Evolutionary conservation across 345 rosid species (phyloP), one percentile per base, ranked within the genome.

Genomic region (Moricandia moricandioides): DNA sequence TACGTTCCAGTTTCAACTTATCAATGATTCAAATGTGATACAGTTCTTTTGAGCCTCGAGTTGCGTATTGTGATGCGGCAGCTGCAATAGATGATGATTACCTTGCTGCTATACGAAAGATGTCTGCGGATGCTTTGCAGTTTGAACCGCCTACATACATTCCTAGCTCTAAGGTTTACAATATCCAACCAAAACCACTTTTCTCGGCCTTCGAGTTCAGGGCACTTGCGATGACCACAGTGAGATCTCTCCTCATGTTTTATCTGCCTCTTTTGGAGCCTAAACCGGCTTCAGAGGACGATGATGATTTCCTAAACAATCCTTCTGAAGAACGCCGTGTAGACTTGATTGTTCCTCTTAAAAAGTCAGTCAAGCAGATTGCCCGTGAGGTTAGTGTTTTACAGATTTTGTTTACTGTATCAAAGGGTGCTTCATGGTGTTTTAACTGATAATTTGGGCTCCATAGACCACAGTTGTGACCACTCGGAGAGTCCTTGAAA

Each of bases 251-350:
- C 69, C 72, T 96, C 54, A 64, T 86, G 83, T 90, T 73, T 81
- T 92, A 91, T 87, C 82, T 96, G 86, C 98, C 99, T 64, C 88
- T 96, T 62, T 40, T 96, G 90, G 98, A 96, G 88, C 91, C 96
- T 83, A 76, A 79, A 57, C 21, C 58, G 9, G 77, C 54, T 43
- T 34, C 65, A 7, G 98, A 85, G 59, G 93, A 88, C 7, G 97
- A 92, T 69, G 91, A 88, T 2, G 88, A 88, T 72, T 89, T 91
- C 86, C 81, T 83, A 40, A 80, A 84, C 77, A 90, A 84, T 33
- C 34, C 73, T 14, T 78, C 37, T 14, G 92, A 84, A 72, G 84
- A 83, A 21, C 84, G 30, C 16, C 86, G 8, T 21, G 54, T 81
- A 8, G 98, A 92, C 82, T 76, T 91, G 72, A 90, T 88, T 71